Base-by-base conservation (phyloP, 2,329 filamentous ascomycete genomes). In the Claviceps quebecensis region DNA sequence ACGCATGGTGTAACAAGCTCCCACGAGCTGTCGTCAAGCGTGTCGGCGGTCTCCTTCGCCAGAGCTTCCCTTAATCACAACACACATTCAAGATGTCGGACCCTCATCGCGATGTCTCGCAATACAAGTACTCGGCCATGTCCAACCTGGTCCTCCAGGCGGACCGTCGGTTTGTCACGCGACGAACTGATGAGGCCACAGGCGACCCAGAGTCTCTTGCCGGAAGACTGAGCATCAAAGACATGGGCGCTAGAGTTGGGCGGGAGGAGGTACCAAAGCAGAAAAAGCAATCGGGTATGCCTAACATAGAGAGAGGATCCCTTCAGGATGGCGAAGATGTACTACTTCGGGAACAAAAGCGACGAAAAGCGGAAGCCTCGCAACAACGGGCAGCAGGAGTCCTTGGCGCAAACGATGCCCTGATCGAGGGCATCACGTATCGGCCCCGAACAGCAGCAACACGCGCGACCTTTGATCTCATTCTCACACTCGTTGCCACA, bases 71-170 rank as follows among this genome's bases (percentile, higher is more conserved):
- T 34, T 4, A 60, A 57, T 58, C n/a, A 29, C 57, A 59, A 58
- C 50, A 54, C 56, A 56, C 60, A 64, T 58, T 8, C 67, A 76
- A 66, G 53, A 90, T 91, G 87, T 77, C 85, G 69, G 86, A 83
- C 68, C 76, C 80, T 68, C 75, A 83, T 64, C 80, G 80, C 70
- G 81, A 93, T 84, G 86, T 95, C 63, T 90, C 88, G 70, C 90
- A 95, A 72, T 96, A 95, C 80, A 96, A 96, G 72, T 95, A 96
- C 80, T 89, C 89, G 82, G 89, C 87, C 69, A 97, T 98, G 93
- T 98, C 93, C 74, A 98, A 98, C 82, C 85, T 98, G 88, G 93
- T 98, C 67, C 87, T 98, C 81, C 93, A 98, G 86, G 90, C 89
- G 74, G 93, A 98, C 75, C 85, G 90, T 72, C 85, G 93, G 62